Conservation (phyloP, 2,329 filamentous ascomycete species). For the Colletotrichum echinochloae region DNA sequence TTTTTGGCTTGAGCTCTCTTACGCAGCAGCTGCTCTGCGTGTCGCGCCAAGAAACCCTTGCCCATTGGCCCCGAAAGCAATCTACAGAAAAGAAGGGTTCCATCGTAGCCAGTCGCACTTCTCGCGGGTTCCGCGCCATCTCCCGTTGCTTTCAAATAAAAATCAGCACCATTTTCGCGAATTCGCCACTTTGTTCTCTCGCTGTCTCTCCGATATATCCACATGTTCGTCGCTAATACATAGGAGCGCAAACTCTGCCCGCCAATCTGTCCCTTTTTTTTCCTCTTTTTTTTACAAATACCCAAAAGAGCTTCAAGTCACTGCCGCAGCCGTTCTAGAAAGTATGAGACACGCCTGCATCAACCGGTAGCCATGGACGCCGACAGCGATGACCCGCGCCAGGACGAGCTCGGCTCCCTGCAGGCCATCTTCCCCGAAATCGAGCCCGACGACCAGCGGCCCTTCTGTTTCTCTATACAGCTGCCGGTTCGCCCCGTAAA, state of each 20-base stretch:
- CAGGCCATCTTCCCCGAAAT: conserved; percentile 77
- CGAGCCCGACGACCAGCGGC: conserved; percentile 55
- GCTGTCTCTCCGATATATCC: conserved; percentile 14
- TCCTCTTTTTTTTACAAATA: neutral
- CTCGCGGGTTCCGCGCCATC: conserved; percentile 38
- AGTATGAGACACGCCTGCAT: conserved; percentile 29
- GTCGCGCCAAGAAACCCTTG: conserved; percentile 13
- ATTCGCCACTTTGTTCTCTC: conserved; percentile 25
- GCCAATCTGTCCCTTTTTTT: neutral
- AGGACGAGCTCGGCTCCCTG: conserved; percentile 70
- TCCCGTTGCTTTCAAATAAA: conserved; percentile 26
- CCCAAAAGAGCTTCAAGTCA: neutral
- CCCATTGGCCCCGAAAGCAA: conserved; percentile 17
- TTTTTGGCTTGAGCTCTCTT: conserved; percentile 4
- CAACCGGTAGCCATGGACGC: conserved; percentile 50
- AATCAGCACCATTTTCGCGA: conserved; percentile 9
- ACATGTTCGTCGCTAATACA: conserved; percentile 19
- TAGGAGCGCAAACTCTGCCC: neutral
- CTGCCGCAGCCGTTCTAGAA: neutral
- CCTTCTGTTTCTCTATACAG: conserved; percentile 66
- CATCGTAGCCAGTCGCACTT: conserved; percentile 34
- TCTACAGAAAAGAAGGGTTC: conserved; percentile 15
- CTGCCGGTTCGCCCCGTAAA: conserved; percentile 67
- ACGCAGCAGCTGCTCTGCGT: neutral
- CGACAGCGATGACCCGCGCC: conserved; percentile 63